Base-by-base conservation (phyloP, 2,329 filamentous ascomycete genomes). In the Trichoderma hamatum region DNA sequence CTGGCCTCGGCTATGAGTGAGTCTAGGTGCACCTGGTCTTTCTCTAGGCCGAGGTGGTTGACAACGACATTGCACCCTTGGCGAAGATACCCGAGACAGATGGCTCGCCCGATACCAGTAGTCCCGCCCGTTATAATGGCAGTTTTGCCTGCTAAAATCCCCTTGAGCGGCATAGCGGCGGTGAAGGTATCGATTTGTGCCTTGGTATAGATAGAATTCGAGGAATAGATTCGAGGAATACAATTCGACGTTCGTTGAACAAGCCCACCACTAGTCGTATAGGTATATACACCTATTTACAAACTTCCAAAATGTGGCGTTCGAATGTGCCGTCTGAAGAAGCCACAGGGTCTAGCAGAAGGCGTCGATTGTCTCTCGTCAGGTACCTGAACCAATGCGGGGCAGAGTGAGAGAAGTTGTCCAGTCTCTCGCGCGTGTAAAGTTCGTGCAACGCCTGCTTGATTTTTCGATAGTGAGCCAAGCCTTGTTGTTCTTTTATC, bases 41-140 rank as follows among this genome's bases (percentile, higher is more conserved):
- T 80, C 3, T 80, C 77, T 7, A 88, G 83, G 68, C 87, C 91
- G 2, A 94, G 86, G 77, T 96, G 92, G 82, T 96, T 97, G 71
- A 96, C 88, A 32, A 91, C 89, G 36, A 96, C 92, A 77, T 87
- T 86, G 73, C 91, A 92, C 72, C 93, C 93, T 74, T 96, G 92
- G 5, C 85, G 84, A 64, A 95, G 82, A 78, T 92, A 96, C 74
- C 90, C 90, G 62, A 97, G 85, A 52, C 91, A 89, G 72, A 97
- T 96, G 73, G 93, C 94, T 72, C 92, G 88, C 64, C 94, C 94
- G 74, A 97, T 97, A 67, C 93, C 93, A 1, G 93, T 96, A 3
- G 91, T 90, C 69, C 92, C 93, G 72, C 94, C 93, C 0, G 93
- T 97, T 75, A 97, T 93, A 77, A 93, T 91, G 80, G 92, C 92